phyloP scores from a whole-genome alignment of 176 grass and related monocot species.

The Melocanna baccifera region DNA sequence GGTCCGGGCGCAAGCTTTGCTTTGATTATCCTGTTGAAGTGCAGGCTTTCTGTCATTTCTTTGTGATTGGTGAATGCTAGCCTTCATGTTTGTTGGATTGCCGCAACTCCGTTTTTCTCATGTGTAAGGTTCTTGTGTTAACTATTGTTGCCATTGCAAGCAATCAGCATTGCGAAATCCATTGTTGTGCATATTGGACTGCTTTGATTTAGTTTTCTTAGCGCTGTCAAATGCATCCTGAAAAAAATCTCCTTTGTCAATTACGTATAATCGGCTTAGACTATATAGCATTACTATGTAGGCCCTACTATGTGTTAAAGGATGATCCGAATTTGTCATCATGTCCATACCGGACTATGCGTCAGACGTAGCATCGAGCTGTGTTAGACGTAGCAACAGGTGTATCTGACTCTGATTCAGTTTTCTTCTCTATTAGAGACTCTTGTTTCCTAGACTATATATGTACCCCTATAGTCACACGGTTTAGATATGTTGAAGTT shows the following conservation, averaged over 20 bases:
- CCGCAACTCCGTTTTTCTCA: neutral
- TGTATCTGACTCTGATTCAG: no score
- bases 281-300: neutral
- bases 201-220: neutral
- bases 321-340: no score
- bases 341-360: no score
- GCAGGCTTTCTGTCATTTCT: neutral
- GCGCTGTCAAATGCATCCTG: neutral
- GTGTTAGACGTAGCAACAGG: no score
- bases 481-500: no score
- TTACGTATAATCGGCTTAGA: neutral
- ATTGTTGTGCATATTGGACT: neutral
- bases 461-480: no score
- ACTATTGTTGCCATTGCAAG: neutral
- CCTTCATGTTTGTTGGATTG: neutral
- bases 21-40: neutral
- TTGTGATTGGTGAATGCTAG: neutral
- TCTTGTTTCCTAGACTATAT: no score
- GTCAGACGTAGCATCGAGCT: no score
- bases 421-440: no score
- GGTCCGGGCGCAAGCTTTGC: neutral
- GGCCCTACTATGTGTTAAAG: no score
- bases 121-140: neutral
- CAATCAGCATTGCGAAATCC: neutral
- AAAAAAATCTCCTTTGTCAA: neutral